Conservation (phyloP, 352 stramenopile genomes). For the Pythium dissotocum region DNA sequence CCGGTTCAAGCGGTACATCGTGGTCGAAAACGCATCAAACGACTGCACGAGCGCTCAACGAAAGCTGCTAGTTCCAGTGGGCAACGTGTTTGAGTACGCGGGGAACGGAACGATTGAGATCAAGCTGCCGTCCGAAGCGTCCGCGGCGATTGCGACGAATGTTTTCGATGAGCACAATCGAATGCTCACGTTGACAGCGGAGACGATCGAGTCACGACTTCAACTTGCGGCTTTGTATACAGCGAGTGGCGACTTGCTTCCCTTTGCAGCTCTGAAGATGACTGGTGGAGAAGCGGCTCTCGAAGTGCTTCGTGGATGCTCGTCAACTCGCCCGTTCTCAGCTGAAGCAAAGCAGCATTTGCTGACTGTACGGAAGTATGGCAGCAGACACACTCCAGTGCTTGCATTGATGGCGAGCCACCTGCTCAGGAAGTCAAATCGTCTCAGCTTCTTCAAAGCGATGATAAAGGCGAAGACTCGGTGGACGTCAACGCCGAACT, state of each 20-base stretch:
- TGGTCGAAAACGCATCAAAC: constrained; percentile 21
- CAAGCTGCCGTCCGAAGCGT: constrained; percentile 7
- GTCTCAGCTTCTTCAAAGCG: constrained; percentile 35
- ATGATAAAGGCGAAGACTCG: background rate
- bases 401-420: constrained; percentile 7
- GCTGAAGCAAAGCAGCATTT: constrained; percentile 10
- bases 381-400: constrained; percentile 13
- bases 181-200: constrained; percentile 13
- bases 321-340: constrained; percentile 20
- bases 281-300: constrained; percentile 25
- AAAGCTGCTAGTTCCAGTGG: constrained; percentile 41
- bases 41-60: constrained; percentile 25
- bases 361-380: constrained; percentile 9
- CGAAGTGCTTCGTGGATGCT: constrained; percentile 23
- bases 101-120: constrained; percentile 14
- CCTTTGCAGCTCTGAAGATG: constrained; percentile 17
- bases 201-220: constrained; percentile 24
- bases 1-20: constrained; percentile 41
- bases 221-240: constrained; percentile 23
- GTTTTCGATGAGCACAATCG: constrained; percentile 19
- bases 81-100: constrained; percentile 7
- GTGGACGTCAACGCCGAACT: constrained; percentile 21
- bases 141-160: constrained; percentile 11
- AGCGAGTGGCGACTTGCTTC: constrained; percentile 9
- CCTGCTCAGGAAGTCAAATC: constrained; percentile 21